A percentile compares a stretch with the other conserved stretches of the same genome.
These are phyloP conservation scores for Meyerozyma carpophila DNA, from an alignment of 1,139 yeast species.

Conservation along the genomic window DNA sequence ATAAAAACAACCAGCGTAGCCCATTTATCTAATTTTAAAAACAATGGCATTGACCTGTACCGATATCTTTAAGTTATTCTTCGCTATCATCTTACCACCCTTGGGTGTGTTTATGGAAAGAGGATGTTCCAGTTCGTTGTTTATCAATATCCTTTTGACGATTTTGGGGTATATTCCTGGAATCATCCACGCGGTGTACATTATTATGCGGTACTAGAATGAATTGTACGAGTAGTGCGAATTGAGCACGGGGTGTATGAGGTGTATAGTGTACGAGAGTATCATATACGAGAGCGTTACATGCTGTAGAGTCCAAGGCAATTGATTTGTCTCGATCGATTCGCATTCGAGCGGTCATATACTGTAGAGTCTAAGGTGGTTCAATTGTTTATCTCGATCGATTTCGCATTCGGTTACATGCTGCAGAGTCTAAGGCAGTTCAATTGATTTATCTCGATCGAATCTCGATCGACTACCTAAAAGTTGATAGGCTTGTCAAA, in stretches of 20 bases:
- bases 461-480: slow-evolving; percentile 21
- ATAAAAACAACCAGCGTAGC: not conserved
- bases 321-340: no score
- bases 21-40: not conserved
- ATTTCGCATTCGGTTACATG: no score
- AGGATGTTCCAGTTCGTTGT: slow-evolving; percentile 54
- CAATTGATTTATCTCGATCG: no score
- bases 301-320: no score
- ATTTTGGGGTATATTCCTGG: slow-evolving; percentile 63
- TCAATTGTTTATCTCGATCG: no score
- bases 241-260: no score
- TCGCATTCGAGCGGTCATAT: no score
- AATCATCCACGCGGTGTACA: slow-evolving; percentile 58
- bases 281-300: no score
- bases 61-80: slow-evolving; percentile 52
- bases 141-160: slow-evolving; percentile 57
- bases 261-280: no score
- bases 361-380: no score
- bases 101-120: slow-evolving; percentile 68
- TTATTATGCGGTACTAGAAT: slow-evolving; percentile 38
- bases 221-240: no score
- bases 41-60: slow-evolving; percentile 1
- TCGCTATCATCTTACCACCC: slow-evolving; percentile 67
- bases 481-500: slow-evolving; percentile 87
- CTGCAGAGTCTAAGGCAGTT: no score